Evolutionary conservation across 225 moss, liverwort and hornwort species (phyloP).

Genomic region (Sphagnum tenellum): DNA sequence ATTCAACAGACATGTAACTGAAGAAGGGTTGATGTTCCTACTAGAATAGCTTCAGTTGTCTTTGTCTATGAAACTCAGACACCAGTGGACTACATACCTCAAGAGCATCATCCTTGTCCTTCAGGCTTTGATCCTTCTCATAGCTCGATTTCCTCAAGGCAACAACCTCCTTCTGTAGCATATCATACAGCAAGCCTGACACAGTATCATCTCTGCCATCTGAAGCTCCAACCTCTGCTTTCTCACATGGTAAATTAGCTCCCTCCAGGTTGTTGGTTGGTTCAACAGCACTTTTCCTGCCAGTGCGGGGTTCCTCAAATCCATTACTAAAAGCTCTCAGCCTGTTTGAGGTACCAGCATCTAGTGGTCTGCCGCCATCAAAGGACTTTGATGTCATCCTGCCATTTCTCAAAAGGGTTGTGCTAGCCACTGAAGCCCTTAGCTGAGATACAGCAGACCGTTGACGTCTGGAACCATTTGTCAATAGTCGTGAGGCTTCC

Average conservation of each 20-base stretch:
- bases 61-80: not conserved
- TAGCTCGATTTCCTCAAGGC: constrained; percentile 11
- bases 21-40: not conserved
- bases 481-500: constrained; percentile 9
- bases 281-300: constrained; percentile 1
- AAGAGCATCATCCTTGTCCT: constrained; percentile 21
- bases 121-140: constrained; percentile 22
- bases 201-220: constrained; percentile 13
- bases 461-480: constrained; percentile 13
- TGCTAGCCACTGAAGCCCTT: constrained; percentile 7
- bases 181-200: constrained; percentile 21
- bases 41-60: not conserved
- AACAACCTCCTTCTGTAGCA: constrained; percentile 24
- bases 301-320: constrained; percentile 10
- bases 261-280: constrained; percentile 1
- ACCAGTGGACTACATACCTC: constrained; percentile 6
- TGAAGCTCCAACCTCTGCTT: constrained; percentile 5
- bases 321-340: constrained; percentile 9
- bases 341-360: constrained; percentile 4
- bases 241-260: constrained; percentile 14
- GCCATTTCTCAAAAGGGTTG: constrained; percentile 11
- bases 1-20: not conserved
- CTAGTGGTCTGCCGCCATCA: constrained; percentile 12
- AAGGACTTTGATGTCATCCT: constrained; percentile 13
- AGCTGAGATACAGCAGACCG: constrained; percentile 13